phyloP scores from a whole-genome alignment of 2,329 filamentous ascomycete species.

The Dactylellina haptotyla region DNA sequence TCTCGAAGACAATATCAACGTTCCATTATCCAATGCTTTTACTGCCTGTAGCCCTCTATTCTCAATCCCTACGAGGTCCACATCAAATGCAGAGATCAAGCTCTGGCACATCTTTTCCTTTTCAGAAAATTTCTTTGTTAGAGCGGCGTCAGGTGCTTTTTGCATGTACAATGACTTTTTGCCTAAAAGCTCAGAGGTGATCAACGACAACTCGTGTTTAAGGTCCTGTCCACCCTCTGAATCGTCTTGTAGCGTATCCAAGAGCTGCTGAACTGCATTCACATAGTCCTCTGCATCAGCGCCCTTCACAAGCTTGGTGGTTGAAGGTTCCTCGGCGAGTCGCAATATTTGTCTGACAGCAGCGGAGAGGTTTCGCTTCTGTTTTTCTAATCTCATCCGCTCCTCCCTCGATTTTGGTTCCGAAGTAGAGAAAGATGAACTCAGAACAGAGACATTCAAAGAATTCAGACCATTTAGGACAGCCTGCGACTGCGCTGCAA shows the following conservation, averaged over 20 bases:
- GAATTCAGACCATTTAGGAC: slow-evolving; percentile 10
- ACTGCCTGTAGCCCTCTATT: background rate
- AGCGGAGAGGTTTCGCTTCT: slow-evolving; percentile 22
- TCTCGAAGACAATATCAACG: slow-evolving; percentile 16
- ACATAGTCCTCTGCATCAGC: slow-evolving; percentile 35
- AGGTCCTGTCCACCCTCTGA: slow-evolving; percentile 13
- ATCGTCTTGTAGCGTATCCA: slow-evolving; percentile 31
- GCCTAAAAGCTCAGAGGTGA: slow-evolving; percentile 17
- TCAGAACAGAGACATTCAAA: background rate
- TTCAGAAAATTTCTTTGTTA: background rate
- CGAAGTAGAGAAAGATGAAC: background rate
- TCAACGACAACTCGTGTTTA: slow-evolving; percentile 17
- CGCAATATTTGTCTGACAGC: slow-evolving; percentile 11
- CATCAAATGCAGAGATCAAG: background rate
- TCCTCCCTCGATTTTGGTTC: slow-evolving; percentile 13
- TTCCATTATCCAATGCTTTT: slow-evolving; percentile 8
- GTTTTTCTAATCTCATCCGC: slow-evolving; percentile 10
- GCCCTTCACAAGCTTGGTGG: slow-evolving; percentile 15
- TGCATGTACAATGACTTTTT: slow-evolving; percentile 27
- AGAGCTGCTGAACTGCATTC: slow-evolving; percentile 21
- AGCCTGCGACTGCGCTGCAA: background rate
- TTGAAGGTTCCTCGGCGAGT: slow-evolving; percentile 17
- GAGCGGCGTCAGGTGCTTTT: slow-evolving; percentile 7
- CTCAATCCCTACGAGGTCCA: background rate
- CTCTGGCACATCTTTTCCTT: background rate